Evolutionary conservation across 2,329 filamentous ascomycete species (phyloP).

Genomic region (Thermoascus crustaceus): DNA sequence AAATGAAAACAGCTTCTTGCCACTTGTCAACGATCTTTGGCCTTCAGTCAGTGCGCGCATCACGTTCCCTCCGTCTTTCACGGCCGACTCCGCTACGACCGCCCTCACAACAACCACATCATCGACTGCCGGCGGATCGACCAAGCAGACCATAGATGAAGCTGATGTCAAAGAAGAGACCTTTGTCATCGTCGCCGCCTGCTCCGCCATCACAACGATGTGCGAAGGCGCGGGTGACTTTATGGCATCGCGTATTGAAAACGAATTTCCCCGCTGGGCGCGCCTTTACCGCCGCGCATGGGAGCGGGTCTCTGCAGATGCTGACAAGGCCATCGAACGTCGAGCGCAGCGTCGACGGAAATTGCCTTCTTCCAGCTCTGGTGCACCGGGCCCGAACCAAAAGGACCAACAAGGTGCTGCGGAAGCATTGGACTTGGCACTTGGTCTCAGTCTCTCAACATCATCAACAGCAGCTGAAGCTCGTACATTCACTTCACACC

Average conservation of each 20-base stretch:
- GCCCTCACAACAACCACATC: constrained; percentile 14
- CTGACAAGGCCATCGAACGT: constrained; percentile 27
- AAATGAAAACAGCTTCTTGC: constrained; percentile 77
- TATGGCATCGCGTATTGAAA: constrained; percentile 64
- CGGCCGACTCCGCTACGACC: constrained; percentile 44
- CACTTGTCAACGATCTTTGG: constrained; percentile 85
- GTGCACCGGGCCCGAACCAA: neutral
- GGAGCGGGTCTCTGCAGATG: constrained; percentile 29
- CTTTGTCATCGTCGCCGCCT: constrained; percentile 58
- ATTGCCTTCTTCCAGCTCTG: constrained; percentile 2
- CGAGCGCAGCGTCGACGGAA: constrained; percentile 17
- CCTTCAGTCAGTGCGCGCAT: constrained; percentile 54
- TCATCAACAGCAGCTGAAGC: constrained; percentile 12
- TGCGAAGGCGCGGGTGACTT: constrained; percentile 73
- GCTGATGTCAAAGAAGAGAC: constrained; percentile 30
- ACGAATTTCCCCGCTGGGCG: constrained; percentile 49
- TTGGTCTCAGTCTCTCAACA: constrained; percentile 14
- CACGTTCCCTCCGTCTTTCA: constrained; percentile 39
- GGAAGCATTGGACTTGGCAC: constrained; percentile 2
- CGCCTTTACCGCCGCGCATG: constrained; percentile 33
- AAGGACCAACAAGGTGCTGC: neutral
- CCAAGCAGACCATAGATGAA: constrained; percentile 12
- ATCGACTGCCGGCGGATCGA: constrained; percentile 48
- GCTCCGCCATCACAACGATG: constrained; percentile 59
- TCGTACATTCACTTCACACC: constrained; percentile 31